A percentile compares a stretch with the other conserved stretches of the same genome.
Evolutionary conservation across 2,329 filamentous ascomycete genomes (phyloP).

Genomic region (Penicillium sp.): DNA sequence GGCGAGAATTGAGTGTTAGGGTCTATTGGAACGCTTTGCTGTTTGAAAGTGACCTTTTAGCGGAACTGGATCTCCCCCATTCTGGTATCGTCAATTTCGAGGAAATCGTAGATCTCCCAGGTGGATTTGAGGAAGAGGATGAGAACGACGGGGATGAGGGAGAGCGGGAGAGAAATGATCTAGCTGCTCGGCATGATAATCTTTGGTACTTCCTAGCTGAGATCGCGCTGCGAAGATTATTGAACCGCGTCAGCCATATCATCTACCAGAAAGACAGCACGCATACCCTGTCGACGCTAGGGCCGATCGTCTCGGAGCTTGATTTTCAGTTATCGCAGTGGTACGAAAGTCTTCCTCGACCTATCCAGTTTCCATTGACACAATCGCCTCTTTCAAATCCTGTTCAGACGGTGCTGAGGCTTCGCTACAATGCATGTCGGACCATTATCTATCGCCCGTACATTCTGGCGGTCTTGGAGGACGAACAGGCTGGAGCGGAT

Average conservation of each 20-base stretch:
- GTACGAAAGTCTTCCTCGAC: constrained; percentile 75
- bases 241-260: constrained; percentile 77
- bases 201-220: constrained; percentile 86
- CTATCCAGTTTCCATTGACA: constrained; percentile 76
- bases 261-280: constrained; percentile 75
- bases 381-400: constrained; percentile 68
- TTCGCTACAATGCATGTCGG: constrained; percentile 81
- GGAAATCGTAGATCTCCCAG: constrained; percentile 75
- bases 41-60: constrained; percentile 77
- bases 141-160: constrained; percentile 41
- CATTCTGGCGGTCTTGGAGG: constrained; percentile 75
- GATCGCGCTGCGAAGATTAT: constrained; percentile 73
- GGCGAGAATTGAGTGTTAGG: constrained; percentile 72
- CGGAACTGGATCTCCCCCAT: constrained; percentile 78
- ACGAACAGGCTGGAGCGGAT: constrained; percentile 71
- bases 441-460: constrained; percentile 87
- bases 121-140: constrained; percentile 71
- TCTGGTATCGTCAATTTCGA: constrained; percentile 82
- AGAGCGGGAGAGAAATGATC: constrained; percentile 4
- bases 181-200: constrained; percentile 61
- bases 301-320: constrained; percentile 75
- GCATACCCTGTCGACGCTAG: constrained; percentile 70
- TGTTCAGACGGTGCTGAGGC: constrained; percentile 74
- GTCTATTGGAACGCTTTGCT: constrained; percentile 84
- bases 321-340: constrained; percentile 82